Conservation (phyloP, 2,329 filamentous ascomycete species). For the Pseudogymnoascus sp. region DNA sequence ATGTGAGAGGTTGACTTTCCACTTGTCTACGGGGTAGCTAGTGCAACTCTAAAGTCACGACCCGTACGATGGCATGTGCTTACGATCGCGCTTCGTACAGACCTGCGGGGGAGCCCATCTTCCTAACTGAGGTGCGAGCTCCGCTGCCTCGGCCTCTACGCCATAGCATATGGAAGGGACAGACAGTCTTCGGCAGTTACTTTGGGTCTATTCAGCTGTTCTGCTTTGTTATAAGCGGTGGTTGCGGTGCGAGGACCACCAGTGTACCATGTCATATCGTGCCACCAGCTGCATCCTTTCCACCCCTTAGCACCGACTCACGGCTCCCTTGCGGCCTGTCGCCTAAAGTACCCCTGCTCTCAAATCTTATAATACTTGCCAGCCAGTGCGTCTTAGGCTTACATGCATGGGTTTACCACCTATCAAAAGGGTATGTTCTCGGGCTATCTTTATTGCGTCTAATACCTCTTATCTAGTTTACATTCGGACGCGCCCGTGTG, state of each 20-base stretch:
- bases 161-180: neutral
- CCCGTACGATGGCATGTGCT: neutral
- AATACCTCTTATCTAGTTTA: neutral
- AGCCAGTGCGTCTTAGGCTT: neutral
- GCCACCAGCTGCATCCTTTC: too few species aligned
- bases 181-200: neutral
- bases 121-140: neutral
- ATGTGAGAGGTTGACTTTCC: neutral
- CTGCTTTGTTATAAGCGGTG: neutral
- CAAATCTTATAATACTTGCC: neutral
- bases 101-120: neutral
- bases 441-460: neutral
- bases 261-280: neutral
- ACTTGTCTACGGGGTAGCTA: neutral
- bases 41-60: too few species aligned
- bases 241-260: neutral
- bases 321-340: too few species aligned
- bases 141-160: neutral
- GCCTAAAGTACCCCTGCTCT: neutral
- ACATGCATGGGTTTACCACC: neutral
- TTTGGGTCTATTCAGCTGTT: neutral
- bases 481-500: neutral
- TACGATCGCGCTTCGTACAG: neutral
- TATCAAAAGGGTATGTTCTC: neutral
- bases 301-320: too few species aligned